These are phyloP conservation scores for Linnemannia hyalina DNA, from an alignment of 192 early-diverging fungal genomes.

Conservation along the genomic window DNA sequence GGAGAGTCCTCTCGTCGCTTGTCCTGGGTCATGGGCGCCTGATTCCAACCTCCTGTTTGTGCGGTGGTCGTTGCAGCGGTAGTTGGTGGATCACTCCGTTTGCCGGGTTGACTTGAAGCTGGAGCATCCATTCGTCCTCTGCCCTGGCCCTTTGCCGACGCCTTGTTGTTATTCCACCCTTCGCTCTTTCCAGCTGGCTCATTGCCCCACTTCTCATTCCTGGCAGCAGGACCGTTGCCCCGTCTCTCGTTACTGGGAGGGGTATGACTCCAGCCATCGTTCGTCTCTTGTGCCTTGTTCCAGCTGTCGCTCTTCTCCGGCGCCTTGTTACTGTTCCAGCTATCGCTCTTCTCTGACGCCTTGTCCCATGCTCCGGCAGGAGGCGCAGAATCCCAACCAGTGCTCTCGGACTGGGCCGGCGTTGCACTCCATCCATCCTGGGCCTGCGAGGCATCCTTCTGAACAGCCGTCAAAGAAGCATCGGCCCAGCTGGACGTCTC, in stretches of 20 bases:
- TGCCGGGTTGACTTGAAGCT: neutral
- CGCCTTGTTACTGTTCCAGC: neutral
- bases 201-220: neutral
- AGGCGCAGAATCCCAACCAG: neutral
- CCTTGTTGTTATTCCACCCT: neutral
- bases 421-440: constrained; percentile 10
- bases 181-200: neutral
- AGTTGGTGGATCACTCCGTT: neutral
- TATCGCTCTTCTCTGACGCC: neutral
- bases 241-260: neutral
- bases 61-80: neutral
- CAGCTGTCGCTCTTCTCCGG: neutral
- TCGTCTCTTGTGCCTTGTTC: neutral
- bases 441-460: neutral
- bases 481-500: neutral
- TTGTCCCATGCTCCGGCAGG: neutral
- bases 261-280: neutral
- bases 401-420: neutral
- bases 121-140: neutral
- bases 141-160: neutral
- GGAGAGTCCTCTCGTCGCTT: neutral
- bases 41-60: neutral
- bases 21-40: neutral
- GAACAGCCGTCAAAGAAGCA: neutral
- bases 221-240: neutral